phyloP scores from a whole-genome alignment of 305 asterid species.

The Salvia sclarea region DNA sequence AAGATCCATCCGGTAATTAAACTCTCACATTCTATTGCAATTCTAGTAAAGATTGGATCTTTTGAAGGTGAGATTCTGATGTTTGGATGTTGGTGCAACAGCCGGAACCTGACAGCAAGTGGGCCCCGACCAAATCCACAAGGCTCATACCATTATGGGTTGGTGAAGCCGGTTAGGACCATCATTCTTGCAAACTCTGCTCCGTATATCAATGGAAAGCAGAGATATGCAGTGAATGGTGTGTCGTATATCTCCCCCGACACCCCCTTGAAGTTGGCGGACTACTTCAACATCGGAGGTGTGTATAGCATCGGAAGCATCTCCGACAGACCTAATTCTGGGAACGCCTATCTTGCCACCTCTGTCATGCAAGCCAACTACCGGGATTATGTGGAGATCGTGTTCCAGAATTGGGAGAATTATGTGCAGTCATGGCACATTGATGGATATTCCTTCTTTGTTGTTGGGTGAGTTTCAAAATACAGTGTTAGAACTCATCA shows the following conservation, averaged over 20 bases:
- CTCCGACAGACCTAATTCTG: slow-evolving; percentile 54
- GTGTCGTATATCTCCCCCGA: slow-evolving; percentile 66
- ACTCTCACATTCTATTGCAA: background rate
- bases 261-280: slow-evolving; percentile 93
- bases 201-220: slow-evolving; percentile 70
- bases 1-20: slow-evolving; percentile 69
- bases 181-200: slow-evolving; percentile 89
- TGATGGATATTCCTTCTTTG: slow-evolving; percentile 82
- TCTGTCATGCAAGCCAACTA: slow-evolving; percentile 76
- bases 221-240: slow-evolving; percentile 81
- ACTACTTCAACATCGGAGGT: slow-evolving; percentile 85
- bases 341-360: slow-evolving; percentile 66
- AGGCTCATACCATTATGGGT: slow-evolving; percentile 92
- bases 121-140: slow-evolving; percentile 97
- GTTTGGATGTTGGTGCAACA: slow-evolving; percentile 38
- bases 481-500: background rate
- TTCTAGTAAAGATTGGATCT: background rate
- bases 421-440: slow-evolving; percentile 92
- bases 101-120: slow-evolving; percentile 82
- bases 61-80: background rate
- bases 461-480: slow-evolving; percentile 63
- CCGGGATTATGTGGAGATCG: slow-evolving; percentile 65
- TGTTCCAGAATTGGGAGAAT: slow-evolving; percentile 87
- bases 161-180: slow-evolving; percentile 73
- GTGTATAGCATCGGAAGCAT: slow-evolving; percentile 71